Percentiles rank a stretch among this genome's conserved stretches.
phyloP scores from a whole-genome alignment of 192 early-diverging fungal genomes.

The Linnemannia zychae region DNA sequence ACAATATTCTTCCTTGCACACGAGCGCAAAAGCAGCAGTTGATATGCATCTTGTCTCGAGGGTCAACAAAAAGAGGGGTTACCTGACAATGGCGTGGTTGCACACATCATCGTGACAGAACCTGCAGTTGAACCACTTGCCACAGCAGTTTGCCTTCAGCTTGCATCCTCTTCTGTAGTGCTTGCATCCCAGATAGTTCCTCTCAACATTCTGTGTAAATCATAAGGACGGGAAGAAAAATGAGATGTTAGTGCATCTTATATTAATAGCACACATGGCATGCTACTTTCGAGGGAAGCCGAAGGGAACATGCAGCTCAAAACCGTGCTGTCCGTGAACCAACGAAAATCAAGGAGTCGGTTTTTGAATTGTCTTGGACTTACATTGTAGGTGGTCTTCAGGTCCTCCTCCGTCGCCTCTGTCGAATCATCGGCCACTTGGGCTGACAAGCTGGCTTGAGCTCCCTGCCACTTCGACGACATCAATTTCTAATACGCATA shows the following conservation, averaged over 20 bases:
- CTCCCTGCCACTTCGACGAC: conserved; percentile 64
- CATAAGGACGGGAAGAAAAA: background rate
- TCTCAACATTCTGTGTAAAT: conserved; percentile 62
- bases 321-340: background rate
- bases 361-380: background rate
- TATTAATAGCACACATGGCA: background rate
- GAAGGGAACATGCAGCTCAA: background rate
- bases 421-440: conserved; percentile 41
- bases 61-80: conserved; percentile 5
- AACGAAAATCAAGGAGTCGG: no score
- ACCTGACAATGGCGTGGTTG: conserved; percentile 84
- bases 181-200: conserved; percentile 76
- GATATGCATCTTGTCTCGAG: background rate
- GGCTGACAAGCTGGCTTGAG: conserved; percentile 16
- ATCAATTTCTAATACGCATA: conserved; percentile 63
- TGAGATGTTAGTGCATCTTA: background rate
- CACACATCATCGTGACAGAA: conserved; percentile 87
- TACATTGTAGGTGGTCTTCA: conserved; percentile 63
- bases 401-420: conserved; percentile 62
- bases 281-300: background rate
- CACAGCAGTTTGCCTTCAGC: conserved; percentile 85
- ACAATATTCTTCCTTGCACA: background rate
- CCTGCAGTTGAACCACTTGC: conserved; percentile 82
- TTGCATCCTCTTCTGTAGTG: conserved; percentile 84
- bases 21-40: background rate